A percentile compares a stretch with the other conserved stretches of the same genome.
Evolutionary conservation across 441 rosid species (phyloP).

Genomic region (Manihot esculenta): DNA sequence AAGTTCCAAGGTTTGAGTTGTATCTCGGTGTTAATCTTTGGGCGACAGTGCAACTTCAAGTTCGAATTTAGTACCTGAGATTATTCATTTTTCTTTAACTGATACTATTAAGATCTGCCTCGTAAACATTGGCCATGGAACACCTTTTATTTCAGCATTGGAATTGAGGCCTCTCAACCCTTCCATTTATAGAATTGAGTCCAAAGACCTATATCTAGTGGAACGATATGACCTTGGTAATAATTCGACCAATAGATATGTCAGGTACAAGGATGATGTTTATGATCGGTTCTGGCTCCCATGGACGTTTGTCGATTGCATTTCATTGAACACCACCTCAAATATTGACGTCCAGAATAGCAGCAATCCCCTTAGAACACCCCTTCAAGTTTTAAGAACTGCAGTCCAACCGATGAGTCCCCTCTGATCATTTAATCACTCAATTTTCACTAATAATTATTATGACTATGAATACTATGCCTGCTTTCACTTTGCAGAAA

Average conservation of each 20-base stretch:
- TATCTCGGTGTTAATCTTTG: conserved; percentile 28
- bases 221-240: conserved; percentile 10
- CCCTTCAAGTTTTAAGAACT: conserved; percentile 6
- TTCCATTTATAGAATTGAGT: conserved; percentile 1
- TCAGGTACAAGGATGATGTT: conserved; percentile 15
- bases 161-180: conserved; percentile 20
- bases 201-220: background rate
- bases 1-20: conserved; percentile 18
- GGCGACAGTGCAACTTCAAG: background rate
- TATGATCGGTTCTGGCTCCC: background rate
- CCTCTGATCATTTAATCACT: background rate
- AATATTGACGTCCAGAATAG: background rate
- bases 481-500: conserved; percentile 29
- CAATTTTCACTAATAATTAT: fast-evolving
- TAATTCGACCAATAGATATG: no score
- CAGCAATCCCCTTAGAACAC: background rate
- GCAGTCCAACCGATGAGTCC: background rate
- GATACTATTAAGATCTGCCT: conserved; percentile 24
- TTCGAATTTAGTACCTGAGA: background rate
- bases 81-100: conserved; percentile 5
- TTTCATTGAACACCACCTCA: background rate
- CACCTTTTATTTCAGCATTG: conserved; percentile 26
- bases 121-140: conserved; percentile 19
- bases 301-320: background rate
- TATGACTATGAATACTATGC: background rate